A percentile compares a stretch with the other conserved stretches of the same genome.
These are phyloP conservation scores for Davidsoniella neocaledoniae DNA, from an alignment of 2,329 filamentous ascomycete genomes.

Conservation along the genomic window DNA sequence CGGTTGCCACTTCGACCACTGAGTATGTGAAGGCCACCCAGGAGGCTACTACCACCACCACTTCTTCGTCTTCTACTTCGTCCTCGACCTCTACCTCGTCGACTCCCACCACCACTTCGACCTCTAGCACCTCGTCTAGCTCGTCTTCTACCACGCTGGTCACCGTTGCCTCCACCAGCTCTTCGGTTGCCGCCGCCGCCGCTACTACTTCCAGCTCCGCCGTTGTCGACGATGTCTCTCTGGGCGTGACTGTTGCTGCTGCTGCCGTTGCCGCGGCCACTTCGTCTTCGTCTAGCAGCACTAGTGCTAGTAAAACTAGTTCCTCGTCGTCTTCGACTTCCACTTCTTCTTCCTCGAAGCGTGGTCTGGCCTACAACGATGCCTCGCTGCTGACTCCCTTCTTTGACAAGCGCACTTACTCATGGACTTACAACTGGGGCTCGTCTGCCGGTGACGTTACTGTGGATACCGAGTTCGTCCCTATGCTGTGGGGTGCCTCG, in stretches of 20 bases:
- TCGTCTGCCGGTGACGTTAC: conserved; percentile 26
- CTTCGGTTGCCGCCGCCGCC: conserved; percentile 11
- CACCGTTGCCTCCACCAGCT: conserved; percentile 11
- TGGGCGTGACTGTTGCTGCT: conserved; percentile 11
- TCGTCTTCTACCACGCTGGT: conserved; percentile 10
- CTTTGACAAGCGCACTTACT: conserved; percentile 20
- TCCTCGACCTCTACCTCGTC: conserved; percentile 7
- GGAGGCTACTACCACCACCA: neutral
- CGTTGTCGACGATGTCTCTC: conserved; percentile 2
- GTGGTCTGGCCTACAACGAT: conserved; percentile 53
- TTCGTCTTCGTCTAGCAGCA: conserved; percentile 1
- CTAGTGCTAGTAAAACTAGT: conserved; percentile 10
- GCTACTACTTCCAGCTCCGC: conserved; percentile 15
- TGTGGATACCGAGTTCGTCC: conserved; percentile 38
- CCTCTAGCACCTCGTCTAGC: neutral
- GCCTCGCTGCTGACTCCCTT: conserved; percentile 35
- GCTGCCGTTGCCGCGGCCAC: conserved; percentile 5
- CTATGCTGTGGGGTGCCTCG: conserved; percentile 45
- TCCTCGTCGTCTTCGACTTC: conserved; percentile 4
- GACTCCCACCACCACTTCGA: neutral
- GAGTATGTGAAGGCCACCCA: neutral
- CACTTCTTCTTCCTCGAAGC: conserved; percentile 30
- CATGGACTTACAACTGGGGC: conserved; percentile 57
- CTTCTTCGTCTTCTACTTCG: conserved; percentile 1
- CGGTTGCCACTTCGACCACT: conserved; percentile 7